Percentiles rank a stretch among this genome's conserved stretches.
These are phyloP conservation scores for Powellomyces hirtus DNA, from an alignment of 192 early-diverging fungal species.

Conservation along the genomic window DNA sequence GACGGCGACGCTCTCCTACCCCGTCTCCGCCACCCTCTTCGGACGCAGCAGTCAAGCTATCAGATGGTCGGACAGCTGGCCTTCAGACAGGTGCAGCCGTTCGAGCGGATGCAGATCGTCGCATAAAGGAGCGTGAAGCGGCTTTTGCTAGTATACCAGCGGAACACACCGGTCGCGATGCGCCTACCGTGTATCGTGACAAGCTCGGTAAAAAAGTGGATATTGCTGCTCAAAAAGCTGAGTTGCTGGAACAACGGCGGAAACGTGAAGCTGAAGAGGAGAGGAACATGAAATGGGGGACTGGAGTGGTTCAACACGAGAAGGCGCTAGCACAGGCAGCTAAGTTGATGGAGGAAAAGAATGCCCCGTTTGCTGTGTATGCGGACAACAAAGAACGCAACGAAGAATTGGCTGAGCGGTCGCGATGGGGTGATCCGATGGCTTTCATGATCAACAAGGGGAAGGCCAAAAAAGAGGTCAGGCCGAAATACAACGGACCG, in stretches of 20 bases:
- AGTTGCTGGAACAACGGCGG: conserved; percentile 29
- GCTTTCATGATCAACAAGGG: conserved; percentile 37
- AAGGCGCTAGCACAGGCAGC: conserved; percentile 26
- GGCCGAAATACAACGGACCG: conserved; percentile 47
- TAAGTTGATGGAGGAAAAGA: conserved; percentile 34
- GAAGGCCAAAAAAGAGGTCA: conserved; percentile 34
- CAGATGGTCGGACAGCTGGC: conserved; percentile 29
- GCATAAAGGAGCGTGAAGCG: not conserved
- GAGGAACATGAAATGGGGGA: conserved; percentile 55
- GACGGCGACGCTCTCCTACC: not conserved
- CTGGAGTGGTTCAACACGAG: conserved; percentile 60
- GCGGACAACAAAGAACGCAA: conserved; percentile 51
- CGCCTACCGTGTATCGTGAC: conserved; percentile 66
- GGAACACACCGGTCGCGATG: conserved; percentile 24
- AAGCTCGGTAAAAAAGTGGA: conserved; percentile 57
- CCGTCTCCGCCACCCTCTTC: not conserved
- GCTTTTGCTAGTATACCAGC: conserved; percentile 27
- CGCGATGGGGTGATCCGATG: conserved; percentile 73
- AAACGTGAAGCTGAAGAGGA: conserved; percentile 38
- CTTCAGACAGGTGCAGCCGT: conserved; percentile 29
- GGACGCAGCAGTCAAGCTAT: conserved; percentile 12
- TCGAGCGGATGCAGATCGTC: conserved; percentile 20
- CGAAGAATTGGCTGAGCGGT: conserved; percentile 42
- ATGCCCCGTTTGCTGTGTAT: conserved; percentile 43
- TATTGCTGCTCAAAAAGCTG: conserved; percentile 42